phyloP scores from a whole-genome alignment of 2,329 filamentous ascomycete genomes.

The Aspergillus japonicus region DNA sequence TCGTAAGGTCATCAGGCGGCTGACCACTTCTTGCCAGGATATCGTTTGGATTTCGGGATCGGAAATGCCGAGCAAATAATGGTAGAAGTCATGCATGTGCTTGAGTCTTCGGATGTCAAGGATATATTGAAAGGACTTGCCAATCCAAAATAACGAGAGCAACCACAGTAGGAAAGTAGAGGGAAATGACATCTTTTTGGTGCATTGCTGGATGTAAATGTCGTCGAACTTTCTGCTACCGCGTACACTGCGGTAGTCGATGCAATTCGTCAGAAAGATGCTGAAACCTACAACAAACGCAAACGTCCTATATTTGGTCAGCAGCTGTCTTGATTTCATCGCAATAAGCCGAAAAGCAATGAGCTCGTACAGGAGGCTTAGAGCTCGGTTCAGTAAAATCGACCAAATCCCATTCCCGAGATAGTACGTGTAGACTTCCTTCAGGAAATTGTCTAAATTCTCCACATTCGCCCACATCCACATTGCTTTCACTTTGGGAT shows the following conservation, averaged over 20 bases:
- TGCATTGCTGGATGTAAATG: conserved; percentile 72
- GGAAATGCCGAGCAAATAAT: conserved; percentile 77
- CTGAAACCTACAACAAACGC: conserved; percentile 79
- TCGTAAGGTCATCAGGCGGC: conserved; percentile 76
- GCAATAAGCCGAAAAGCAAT: background rate
- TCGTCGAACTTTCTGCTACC: conserved; percentile 61
- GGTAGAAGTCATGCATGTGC: conserved; percentile 82
- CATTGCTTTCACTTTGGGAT: conserved; percentile 74
- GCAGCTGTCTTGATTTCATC: background rate
- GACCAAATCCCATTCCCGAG: conserved; percentile 80
- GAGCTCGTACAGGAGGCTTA: conserved; percentile 67
- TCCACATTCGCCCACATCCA: conserved; percentile 92
- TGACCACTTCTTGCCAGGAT: conserved; percentile 89
- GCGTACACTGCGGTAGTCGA: conserved; percentile 74
- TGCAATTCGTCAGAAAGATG: conserved; percentile 80
- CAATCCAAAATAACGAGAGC: conserved; percentile 81
- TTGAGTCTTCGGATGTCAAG: conserved; percentile 70
- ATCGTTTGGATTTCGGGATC: conserved; percentile 89
- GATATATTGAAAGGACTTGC: conserved; percentile 71
- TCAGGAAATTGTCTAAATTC: conserved; percentile 83
- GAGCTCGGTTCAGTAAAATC: conserved; percentile 68
- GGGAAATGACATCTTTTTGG: conserved; percentile 67
- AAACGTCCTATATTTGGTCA: conserved; percentile 59
- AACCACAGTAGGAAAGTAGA: conserved; percentile 81
- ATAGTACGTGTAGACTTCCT: conserved; percentile 84